Evolutionary conservation across 805 yeast species (phyloP).

Genomic region (Brettanomyces sp.): DNA sequence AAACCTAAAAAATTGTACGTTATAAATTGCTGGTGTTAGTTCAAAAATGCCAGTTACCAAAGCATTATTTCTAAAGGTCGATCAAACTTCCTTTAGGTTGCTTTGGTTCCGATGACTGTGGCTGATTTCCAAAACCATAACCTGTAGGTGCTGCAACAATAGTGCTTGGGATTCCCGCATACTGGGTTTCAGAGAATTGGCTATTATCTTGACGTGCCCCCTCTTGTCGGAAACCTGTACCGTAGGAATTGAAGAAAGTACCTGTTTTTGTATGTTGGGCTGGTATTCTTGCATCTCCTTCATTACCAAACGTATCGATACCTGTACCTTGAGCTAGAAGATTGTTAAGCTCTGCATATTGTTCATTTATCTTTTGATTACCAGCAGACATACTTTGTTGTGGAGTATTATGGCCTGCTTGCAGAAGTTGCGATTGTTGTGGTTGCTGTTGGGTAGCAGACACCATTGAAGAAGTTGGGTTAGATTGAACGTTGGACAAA

Average conservation of each 20-base stretch:
- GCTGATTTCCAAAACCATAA: constrained; percentile 85
- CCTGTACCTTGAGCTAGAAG: constrained; percentile 84
- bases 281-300: constrained; percentile 77
- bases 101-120: constrained; percentile 22
- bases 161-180: constrained; percentile 61
- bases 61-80: constrained; percentile 16
- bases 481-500: constrained; percentile 4
- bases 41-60: neutral
- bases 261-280: constrained; percentile 85
- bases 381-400: constrained; percentile 41
- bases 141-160: constrained; percentile 85
- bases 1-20: neutral
- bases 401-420: constrained; percentile 1
- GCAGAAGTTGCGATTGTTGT: constrained; percentile 22
- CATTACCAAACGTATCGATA: constrained; percentile 86
- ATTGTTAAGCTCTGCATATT: constrained; percentile 64
- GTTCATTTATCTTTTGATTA: constrained; percentile 43
- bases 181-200: constrained; percentile 61
- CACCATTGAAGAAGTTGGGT: neutral
- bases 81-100: constrained; percentile 22
- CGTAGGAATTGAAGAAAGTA: constrained; percentile 77
- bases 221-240: constrained; percentile 65
- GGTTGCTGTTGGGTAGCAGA: constrained; percentile 7
- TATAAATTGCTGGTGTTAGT: neutral
- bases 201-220: constrained; percentile 34